Conservation (phyloP, 139 green algal genomes). For the Medakamo hakoo region DNA sequence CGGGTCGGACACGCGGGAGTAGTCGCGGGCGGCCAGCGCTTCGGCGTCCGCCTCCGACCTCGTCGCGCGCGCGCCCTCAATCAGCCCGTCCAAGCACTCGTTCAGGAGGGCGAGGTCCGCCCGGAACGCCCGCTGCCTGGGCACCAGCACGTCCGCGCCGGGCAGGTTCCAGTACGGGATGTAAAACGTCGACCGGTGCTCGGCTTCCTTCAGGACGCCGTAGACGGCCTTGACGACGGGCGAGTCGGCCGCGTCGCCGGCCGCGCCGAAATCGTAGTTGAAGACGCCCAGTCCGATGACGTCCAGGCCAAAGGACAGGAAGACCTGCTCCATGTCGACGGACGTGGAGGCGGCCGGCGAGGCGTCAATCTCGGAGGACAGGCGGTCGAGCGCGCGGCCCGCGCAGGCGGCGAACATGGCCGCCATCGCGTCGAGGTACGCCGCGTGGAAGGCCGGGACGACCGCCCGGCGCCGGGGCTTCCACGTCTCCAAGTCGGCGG, state of each 20-base stretch:
- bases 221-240: constrained; percentile 98
- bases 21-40: constrained; percentile 66
- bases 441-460: constrained; percentile 88
- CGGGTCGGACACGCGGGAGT: constrained; percentile 67
- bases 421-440: constrained; percentile 80
- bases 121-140: constrained; percentile 5
- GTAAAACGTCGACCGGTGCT: constrained; percentile 98
- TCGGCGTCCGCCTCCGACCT: constrained; percentile 54
- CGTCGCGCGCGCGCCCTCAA: constrained; percentile 39
- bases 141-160: constrained; percentile 31
- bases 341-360: background rate
- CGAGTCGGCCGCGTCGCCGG: constrained; percentile 77
- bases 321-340: constrained; percentile 94
- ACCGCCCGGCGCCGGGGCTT: constrained; percentile 72
- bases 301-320: constrained; percentile 84
- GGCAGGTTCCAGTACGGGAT: constrained; percentile 93
- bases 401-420: constrained; percentile 71
- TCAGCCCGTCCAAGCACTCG: constrained; percentile 76
- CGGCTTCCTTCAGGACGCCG: constrained; percentile 87
- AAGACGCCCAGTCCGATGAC: constrained; percentile 99
- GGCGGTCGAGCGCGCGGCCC: constrained; percentile 37
- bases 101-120: constrained; percentile 75
- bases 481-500: constrained; percentile 75
- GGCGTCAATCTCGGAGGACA: constrained; percentile 22
- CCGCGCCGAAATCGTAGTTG: constrained; percentile 96